phyloP scores from a whole-genome alignment of 1,139 yeast species.

The Wickerhamiella infanticola region DNA sequence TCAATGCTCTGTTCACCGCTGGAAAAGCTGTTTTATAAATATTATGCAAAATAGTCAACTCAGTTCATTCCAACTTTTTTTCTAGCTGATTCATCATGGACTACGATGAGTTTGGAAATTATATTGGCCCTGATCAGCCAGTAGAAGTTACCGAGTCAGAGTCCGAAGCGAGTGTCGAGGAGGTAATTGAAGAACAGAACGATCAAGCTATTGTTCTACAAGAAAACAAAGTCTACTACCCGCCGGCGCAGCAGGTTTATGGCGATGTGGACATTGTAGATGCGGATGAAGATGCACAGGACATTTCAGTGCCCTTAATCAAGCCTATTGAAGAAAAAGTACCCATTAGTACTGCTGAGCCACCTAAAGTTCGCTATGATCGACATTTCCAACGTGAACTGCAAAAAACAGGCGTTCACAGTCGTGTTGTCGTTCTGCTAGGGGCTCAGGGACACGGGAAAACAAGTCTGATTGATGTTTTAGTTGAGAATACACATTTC shows the following conservation, averaged over 20 bases:
- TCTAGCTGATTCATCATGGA: constrained; percentile 17
- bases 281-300: constrained; percentile 40
- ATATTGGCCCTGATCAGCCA: constrained; percentile 31
- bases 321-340: constrained; percentile 36
- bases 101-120: constrained; percentile 75
- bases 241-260: constrained; percentile 7
- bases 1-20: constrained; percentile 24
- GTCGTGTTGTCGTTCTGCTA: constrained; percentile 65
- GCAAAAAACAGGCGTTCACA: constrained; percentile 43
- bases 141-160: constrained; percentile 15
- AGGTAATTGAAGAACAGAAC: constrained; percentile 9
- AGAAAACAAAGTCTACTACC: constrained; percentile 32
- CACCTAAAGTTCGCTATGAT: constrained; percentile 49
- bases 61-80: not conserved
- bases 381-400: constrained; percentile 44
- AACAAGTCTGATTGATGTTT: constrained; percentile 57
- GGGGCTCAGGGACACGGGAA: constrained; percentile 85
- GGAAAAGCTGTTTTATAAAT: constrained; percentile 8
- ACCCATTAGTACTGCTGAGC: constrained; percentile 34
- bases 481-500: constrained; percentile 49
- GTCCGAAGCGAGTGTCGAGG: not conserved
- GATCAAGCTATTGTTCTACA: constrained; percentile 24
- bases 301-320: constrained; percentile 49
- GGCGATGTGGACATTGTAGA: constrained; percentile 47
- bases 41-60: not conserved